Evolutionary conservation across 306 rosid species (phyloP).

Genomic region (Lathyrus aphaca): DNA sequence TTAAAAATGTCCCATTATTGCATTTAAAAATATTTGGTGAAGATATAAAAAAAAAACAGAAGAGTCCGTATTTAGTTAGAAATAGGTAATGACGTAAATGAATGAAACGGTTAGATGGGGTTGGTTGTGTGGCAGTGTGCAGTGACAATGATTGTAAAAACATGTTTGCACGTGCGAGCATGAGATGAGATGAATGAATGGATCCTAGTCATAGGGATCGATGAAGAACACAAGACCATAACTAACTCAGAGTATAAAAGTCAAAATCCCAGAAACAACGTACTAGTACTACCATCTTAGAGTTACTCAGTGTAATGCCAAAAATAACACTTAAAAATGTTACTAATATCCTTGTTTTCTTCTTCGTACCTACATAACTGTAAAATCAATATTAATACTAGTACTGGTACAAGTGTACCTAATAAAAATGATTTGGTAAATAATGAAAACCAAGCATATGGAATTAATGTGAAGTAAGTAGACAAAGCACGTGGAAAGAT

Average conservation of each 20-base stretch:
- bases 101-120: slow-evolving; percentile 24
- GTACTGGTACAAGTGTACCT: too few relatives aligned
- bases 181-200: background rate
- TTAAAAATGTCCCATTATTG: too few relatives aligned
- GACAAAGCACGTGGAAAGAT: slow-evolving; percentile 81
- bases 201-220: slow-evolving; percentile 32
- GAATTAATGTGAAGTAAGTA: slow-evolving; percentile 34
- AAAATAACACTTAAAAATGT: slow-evolving; percentile 1
- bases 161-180: slow-evolving; percentile 37
- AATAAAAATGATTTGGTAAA: background rate
- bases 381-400: too few relatives aligned
- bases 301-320: background rate
- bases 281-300: background rate
- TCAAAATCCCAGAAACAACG: slow-evolving; percentile 34
- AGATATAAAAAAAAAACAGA: too few relatives aligned
- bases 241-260: slow-evolving; percentile 15
- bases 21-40: too few relatives aligned
- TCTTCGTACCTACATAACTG: background rate
- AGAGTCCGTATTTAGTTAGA: too few relatives aligned
- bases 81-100: slow-evolving; percentile 16
- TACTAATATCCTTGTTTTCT: background rate
- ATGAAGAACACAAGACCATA: slow-evolving; percentile 17
- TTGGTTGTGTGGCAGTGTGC: slow-evolving; percentile 20
- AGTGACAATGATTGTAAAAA: slow-evolving; percentile 42
- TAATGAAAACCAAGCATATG: slow-evolving; percentile 58